These are phyloP conservation scores for Prinsepia uniflora DNA, from an alignment of 306 rosid species.

Conservation along the genomic window DNA sequence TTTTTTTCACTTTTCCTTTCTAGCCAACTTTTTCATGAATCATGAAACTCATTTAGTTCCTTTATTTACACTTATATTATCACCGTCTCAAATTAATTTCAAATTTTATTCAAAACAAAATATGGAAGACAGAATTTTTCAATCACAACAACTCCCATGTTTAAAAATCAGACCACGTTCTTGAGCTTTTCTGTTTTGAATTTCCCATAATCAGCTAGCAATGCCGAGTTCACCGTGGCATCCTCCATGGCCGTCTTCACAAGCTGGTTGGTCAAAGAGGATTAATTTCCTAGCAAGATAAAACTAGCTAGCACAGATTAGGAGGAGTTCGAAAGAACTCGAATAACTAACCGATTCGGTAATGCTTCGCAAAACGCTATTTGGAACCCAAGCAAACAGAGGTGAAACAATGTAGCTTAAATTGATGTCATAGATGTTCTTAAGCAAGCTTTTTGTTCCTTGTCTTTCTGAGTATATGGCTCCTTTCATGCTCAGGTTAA, in stretches of 20 bases:
- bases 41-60: neutral
- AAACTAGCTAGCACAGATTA: neutral
- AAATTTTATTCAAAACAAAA: too few relatives aligned
- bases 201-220: constrained; percentile 41
- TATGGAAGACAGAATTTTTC: too few relatives aligned
- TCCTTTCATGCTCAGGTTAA: constrained; percentile 22
- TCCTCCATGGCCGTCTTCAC: constrained; percentile 28
- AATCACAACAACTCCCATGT: too few relatives aligned
- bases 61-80: too few relatives aligned
- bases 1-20: neutral
- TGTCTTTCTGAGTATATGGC: constrained; percentile 37
- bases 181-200: constrained; percentile 36
- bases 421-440: constrained; percentile 27
- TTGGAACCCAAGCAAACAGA: constrained; percentile 32
- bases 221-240: constrained; percentile 25
- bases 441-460: constrained; percentile 33
- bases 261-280: constrained; percentile 28
- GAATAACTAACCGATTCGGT: constrained; percentile 26
- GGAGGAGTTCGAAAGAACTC: neutral
- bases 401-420: constrained; percentile 30
- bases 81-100: too few relatives aligned
- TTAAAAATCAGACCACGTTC: neutral
- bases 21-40: too few relatives aligned
- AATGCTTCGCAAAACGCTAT: constrained; percentile 4
- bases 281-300: neutral